Evolutionary conservation across 768 basidiomycete genomes (phyloP).

Genomic region (Strobilomyces confusus): DNA sequence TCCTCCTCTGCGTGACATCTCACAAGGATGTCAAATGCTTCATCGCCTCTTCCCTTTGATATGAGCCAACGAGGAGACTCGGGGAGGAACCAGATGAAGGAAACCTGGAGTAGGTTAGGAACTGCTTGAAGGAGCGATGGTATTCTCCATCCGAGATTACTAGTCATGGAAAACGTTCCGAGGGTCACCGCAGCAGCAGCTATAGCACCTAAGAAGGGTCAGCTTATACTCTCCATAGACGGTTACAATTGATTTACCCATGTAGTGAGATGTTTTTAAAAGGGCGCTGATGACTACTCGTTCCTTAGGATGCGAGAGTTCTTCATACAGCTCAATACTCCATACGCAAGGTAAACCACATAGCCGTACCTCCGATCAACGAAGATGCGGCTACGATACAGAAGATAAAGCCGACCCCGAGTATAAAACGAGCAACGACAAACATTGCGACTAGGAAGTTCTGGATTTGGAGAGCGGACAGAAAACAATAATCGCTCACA

Average conservation of each 20-base stretch:
- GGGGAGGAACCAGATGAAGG: neutral
- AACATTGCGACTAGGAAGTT: slow-evolving; percentile 1
- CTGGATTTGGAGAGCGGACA: neutral
- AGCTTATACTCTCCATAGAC: neutral
- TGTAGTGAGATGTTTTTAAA: neutral
- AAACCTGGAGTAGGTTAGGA: neutral
- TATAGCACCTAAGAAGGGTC: neutral
- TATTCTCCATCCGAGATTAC: neutral
- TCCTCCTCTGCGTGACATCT: neutral
- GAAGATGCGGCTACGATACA: neutral
- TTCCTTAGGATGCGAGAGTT: slow-evolving; percentile 17
- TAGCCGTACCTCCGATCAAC: neutral
- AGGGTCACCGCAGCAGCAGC: neutral
- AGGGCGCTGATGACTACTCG: neutral
- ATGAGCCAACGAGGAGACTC: neutral
- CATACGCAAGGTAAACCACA: neutral
- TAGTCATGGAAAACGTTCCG: neutral
- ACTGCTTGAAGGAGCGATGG: neutral
- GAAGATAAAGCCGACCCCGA: neutral
- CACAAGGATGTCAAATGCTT: neutral
- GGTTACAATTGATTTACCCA: neutral
- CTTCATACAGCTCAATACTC: neutral
- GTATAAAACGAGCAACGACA: neutral
- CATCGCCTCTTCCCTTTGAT: neutral
- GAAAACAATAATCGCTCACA: neutral